Evolutionary conservation across 1,284 basidiomycete genomes (phyloP).

Genomic region (Malassezia cuniculi): DNA sequence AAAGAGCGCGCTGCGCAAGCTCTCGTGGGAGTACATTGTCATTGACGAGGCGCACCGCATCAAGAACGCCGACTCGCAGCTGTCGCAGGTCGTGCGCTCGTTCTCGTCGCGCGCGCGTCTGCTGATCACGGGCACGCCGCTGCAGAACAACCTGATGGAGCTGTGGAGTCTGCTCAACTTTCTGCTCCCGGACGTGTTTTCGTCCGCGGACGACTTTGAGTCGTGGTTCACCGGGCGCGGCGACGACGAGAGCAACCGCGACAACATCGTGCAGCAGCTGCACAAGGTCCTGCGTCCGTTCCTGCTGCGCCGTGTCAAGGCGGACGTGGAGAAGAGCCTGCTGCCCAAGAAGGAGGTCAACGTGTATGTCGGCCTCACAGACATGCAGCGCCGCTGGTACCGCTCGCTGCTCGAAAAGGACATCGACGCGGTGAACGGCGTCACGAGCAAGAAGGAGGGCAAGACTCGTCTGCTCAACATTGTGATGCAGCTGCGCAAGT

Average conservation of each 20-base stretch:
- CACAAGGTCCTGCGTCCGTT: conserved; percentile 95
- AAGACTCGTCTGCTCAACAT: conserved; percentile 97
- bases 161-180: conserved; percentile 91
- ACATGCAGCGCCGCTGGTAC: conserved; percentile 93
- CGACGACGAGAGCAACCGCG: conserved; percentile 52
- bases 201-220: conserved; percentile 52
- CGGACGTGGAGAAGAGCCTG: conserved; percentile 90
- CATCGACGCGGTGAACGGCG: conserved; percentile 83
- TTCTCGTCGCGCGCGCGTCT: conserved; percentile 79
- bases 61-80: conserved; percentile 95
- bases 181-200: conserved; percentile 48
- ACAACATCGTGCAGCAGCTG: conserved; percentile 83
- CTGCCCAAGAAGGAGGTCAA: conserved; percentile 99
- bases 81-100: conserved; percentile 84
- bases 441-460: conserved; percentile 73
- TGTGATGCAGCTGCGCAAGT: conserved; percentile 77
- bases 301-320: conserved; percentile 83
- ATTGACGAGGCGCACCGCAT: conserved; percentile 99
- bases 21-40: conserved; percentile 93
- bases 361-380: conserved; percentile 90
- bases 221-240: conserved; percentile 59
- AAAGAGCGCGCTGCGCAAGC: conserved; percentile 77
- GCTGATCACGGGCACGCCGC: conserved; percentile 89
- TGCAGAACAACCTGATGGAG: conserved; percentile 96
- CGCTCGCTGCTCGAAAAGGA: conserved; percentile 78